A percentile compares a stretch with the other conserved stretches of the same genome.
Conservation (phyloP, 768 basidiomycete genomes). For the Daedaleopsis nitida region DNA sequence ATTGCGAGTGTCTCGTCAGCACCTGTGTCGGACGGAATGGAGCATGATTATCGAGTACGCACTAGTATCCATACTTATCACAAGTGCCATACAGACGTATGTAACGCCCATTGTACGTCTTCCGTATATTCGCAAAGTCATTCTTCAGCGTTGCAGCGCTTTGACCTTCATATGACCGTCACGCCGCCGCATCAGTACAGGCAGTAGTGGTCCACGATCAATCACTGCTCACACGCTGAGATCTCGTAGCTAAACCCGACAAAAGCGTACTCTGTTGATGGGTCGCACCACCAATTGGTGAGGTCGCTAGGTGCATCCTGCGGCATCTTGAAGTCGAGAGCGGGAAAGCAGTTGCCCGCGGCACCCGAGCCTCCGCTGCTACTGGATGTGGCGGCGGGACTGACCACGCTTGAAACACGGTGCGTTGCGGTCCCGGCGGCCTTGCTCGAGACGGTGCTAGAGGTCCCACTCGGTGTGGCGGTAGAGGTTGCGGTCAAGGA, state of each 20-base stretch:
- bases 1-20: not conserved
- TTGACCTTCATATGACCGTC: too few species aligned
- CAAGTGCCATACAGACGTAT: slow-evolving; percentile 52
- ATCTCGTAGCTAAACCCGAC: slow-evolving; percentile 80
- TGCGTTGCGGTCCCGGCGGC: too few species aligned
- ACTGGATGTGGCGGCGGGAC: not conserved
- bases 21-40: not conserved
- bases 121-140: slow-evolving; percentile 63
- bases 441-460: too few species aligned
- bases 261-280: slow-evolving; percentile 69
- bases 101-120: slow-evolving; percentile 63
- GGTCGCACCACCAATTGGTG: slow-evolving; percentile 54
- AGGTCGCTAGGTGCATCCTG: slow-evolving; percentile 39
- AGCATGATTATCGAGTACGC: not conserved
- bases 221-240: slow-evolving; percentile 53
- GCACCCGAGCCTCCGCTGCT: not conserved
- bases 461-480: too few species aligned
- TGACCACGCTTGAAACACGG: too few species aligned
- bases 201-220: too few species aligned
- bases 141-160: slow-evolving; percentile 46
- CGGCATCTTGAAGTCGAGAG: slow-evolving; percentile 58
- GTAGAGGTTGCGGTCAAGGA: too few species aligned
- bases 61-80: slow-evolving; percentile 44
- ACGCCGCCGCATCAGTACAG: too few species aligned
- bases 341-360: slow-evolving; percentile 1